Conservation (phyloP, 176 grass and related monocot genomes). For the Avena eriantha region DNA sequence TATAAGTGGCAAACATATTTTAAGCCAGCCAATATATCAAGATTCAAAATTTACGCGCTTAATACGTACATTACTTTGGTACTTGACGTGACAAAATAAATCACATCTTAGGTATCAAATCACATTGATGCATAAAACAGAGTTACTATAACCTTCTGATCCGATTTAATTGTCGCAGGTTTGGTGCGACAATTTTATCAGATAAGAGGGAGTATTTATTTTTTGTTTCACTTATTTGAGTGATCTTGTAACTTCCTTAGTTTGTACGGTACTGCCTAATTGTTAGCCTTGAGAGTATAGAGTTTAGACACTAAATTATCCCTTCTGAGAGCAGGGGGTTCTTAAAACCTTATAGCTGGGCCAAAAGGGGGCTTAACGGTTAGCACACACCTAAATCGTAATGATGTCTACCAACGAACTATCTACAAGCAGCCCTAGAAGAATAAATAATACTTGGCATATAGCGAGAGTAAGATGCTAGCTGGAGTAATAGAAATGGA, state of each 20-base stretch:
- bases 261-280: not conserved
- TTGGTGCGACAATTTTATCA: no score
- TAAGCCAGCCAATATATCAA: conserved; percentile 11
- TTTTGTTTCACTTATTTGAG: not conserved
- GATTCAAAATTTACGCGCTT: not conserved
- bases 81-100: not conserved
- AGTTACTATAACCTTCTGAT: not conserved
- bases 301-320: not conserved
- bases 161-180: no score
- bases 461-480: not conserved
- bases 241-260: not conserved
- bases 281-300: not conserved
- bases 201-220: not conserved
- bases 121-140: not conserved
- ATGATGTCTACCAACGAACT: not conserved
- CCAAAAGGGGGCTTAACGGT: not conserved
- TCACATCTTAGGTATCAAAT: not conserved
- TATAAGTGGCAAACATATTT: not conserved
- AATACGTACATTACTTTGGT: not conserved
- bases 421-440: conserved; percentile 38
- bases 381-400: not conserved
- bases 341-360: not conserved
- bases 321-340: not conserved
- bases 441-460: conserved; percentile 9
- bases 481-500: conserved; percentile 38